phyloP scores from a whole-genome alignment of 2,329 filamentous ascomycete species.

The Fusarium brachygibbosum region DNA sequence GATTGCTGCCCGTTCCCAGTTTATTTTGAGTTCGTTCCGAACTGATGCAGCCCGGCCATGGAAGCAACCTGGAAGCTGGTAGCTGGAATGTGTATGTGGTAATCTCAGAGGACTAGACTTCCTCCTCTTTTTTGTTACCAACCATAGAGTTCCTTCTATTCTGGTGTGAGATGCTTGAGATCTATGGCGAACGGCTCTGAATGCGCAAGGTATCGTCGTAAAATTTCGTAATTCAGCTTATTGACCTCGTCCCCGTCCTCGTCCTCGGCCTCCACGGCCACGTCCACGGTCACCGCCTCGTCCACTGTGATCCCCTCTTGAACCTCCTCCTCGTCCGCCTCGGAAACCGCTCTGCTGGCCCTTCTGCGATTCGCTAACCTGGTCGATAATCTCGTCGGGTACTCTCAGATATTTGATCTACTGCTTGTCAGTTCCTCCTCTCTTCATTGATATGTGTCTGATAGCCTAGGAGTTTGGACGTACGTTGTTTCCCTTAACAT shows the following conservation, averaged over 20 bases:
- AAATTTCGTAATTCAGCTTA: constrained; percentile 32
- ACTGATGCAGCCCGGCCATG: constrained; percentile 15
- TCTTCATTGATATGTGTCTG: neutral
- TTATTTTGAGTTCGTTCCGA: constrained; percentile 7
- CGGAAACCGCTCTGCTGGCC: constrained; percentile 73
- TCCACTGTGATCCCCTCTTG: constrained; percentile 70
- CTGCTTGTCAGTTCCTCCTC: constrained; percentile 25
- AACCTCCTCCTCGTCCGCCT: constrained; percentile 71
- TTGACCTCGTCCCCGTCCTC: constrained; percentile 55
- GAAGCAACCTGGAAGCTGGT: constrained; percentile 8
- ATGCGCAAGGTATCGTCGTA: constrained; percentile 18
- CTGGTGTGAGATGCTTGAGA: constrained; percentile 10
- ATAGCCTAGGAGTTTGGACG: constrained; percentile 51
- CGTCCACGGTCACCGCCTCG: constrained; percentile 63
- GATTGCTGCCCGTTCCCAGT: constrained; percentile 2
- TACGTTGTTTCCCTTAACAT: constrained; percentile 98
- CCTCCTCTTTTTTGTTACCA: constrained; percentile 17
- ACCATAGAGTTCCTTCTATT: constrained; percentile 4
- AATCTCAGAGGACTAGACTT: constrained; percentile 15
- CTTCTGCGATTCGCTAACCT: constrained; percentile 93
- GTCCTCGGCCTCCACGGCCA: constrained; percentile 57
- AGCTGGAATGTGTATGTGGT: constrained; percentile 8
- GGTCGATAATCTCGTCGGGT: constrained; percentile 95
- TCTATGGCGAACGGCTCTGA: neutral
- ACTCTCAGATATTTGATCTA: constrained; percentile 99